These are phyloP conservation scores for Rhodamnia rubescens DNA, from an alignment of 345 rosid species.

Conservation along the genomic window DNA sequence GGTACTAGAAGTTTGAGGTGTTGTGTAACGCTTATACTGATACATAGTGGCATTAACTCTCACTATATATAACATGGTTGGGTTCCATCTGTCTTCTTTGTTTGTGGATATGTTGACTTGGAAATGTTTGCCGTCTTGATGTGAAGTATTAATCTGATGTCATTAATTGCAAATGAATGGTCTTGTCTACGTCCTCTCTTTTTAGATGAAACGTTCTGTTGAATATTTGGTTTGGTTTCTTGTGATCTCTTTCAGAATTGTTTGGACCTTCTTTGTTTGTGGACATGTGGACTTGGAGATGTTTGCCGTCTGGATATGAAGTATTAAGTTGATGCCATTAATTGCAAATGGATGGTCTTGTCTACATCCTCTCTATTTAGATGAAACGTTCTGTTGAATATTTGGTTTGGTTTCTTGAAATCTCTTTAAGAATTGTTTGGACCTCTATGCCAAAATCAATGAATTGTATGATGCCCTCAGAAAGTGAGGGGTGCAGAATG, in stretches of 20 bases:
- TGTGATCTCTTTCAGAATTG: neutral
- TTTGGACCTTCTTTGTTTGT: neutral
- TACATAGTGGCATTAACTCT: neutral
- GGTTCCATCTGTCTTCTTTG: neutral
- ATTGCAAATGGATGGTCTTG: neutral
- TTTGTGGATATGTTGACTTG: neutral
- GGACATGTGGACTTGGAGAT: neutral
- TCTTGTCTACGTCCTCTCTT: neutral
- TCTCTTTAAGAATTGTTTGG: neutral
- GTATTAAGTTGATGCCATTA: neutral
- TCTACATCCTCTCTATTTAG: neutral
- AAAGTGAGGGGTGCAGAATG: neutral
- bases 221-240: neutral
- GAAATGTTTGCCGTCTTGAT: neutral
- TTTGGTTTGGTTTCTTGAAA: neutral
- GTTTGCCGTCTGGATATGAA: neutral
- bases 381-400: neutral
- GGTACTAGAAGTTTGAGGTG: constrained; percentile 12
- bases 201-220: neutral
- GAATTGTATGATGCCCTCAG: neutral
- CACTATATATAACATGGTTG: neutral
- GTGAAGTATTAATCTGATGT: neutral
- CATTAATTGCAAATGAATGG: neutral
- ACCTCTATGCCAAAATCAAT: neutral
- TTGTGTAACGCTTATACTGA: neutral